These are phyloP conservation scores for Colletotrichum musicola DNA, from an alignment of 2,329 filamentous ascomycete species.

Conservation along the genomic window DNA sequence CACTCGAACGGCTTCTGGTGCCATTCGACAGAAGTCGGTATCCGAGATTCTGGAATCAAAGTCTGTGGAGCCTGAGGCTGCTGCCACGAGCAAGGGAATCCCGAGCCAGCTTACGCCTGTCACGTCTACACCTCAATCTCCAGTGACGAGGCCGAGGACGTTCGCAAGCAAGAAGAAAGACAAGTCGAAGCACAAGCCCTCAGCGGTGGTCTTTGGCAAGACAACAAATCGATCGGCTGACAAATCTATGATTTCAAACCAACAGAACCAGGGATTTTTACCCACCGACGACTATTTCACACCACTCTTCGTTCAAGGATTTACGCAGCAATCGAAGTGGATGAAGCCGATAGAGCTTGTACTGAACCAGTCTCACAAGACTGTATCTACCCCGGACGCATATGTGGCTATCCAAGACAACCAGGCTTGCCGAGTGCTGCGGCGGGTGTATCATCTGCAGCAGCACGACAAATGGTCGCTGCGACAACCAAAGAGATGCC, in stretches of 20 bases:
- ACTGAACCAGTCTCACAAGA: conserved; percentile 87
- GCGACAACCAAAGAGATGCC: conserved; percentile 85
- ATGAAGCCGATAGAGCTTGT: conserved; percentile 78
- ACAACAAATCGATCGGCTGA: conserved; percentile 65
- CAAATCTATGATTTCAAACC: conserved; percentile 56
- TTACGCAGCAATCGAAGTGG: conserved; percentile 67
- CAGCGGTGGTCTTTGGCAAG: conserved; percentile 84
- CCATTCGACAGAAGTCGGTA: conserved; percentile 78
- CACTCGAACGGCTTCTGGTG: conserved; percentile 77
- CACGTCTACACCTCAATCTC: conserved; percentile 60
- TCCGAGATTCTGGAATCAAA: conserved; percentile 74
- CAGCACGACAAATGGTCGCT: conserved; percentile 94
- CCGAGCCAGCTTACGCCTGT: conserved; percentile 54
- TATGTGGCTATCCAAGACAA: conserved; percentile 86
- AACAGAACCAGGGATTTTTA: conserved; percentile 56
- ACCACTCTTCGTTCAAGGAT: conserved; percentile 71
- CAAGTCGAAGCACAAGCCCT: conserved; percentile 74
- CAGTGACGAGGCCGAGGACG: conserved; percentile 46
- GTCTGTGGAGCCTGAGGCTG: conserved; percentile 44
- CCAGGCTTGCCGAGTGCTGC: conserved; percentile 87
- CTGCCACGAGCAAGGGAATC: conserved; percentile 49
- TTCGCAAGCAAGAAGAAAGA: conserved; percentile 61
- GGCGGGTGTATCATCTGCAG: conserved; percentile 90
- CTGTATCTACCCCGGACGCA: conserved; percentile 86
- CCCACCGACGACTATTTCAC: conserved; percentile 74